Percentiles rank a stretch among this genome's conserved stretches.
These are phyloP conservation scores for Fusarium udum DNA, from an alignment of 2,329 filamentous ascomycete genomes.

Conservation along the genomic window DNA sequence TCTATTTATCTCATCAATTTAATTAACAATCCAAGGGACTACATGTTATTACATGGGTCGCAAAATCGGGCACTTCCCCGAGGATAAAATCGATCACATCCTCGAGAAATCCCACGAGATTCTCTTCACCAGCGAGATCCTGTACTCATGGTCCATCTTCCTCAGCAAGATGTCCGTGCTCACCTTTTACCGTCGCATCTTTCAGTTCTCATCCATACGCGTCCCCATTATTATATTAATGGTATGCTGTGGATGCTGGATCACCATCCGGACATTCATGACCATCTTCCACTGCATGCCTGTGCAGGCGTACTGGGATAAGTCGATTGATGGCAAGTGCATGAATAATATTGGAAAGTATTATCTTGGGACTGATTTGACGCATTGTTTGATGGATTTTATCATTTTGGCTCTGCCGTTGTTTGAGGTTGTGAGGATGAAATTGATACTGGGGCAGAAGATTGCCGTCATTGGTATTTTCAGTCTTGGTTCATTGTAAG, in stretches of 20 bases:
- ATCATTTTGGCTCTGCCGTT: constrained; percentile 24
- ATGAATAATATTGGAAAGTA: constrained; percentile 7
- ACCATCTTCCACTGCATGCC: constrained; percentile 33
- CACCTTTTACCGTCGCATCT: constrained; percentile 45
- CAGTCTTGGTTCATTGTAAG: constrained; percentile 25
- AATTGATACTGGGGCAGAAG: constrained; percentile 20
- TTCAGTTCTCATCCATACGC: constrained; percentile 40
- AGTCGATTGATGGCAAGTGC: constrained; percentile 16
- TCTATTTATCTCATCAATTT: too few relatives aligned
- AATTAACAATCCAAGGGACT: constrained; percentile 18
- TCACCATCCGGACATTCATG: constrained; percentile 38
- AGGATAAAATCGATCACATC: constrained; percentile 17
- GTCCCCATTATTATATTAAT: constrained; percentile 42
- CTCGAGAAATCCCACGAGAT: constrained; percentile 23
- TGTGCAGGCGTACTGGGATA: constrained; percentile 30
- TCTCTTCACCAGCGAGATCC: constrained; percentile 24
- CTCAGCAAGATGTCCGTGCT: constrained; percentile 45
- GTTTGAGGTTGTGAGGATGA: constrained; percentile 18
- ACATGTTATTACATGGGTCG: constrained; percentile 21
- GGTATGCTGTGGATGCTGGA: constrained; percentile 38
- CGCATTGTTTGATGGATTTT: constrained; percentile 29
- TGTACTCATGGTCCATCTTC: constrained; percentile 43
- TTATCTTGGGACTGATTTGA: constrained; percentile 26
- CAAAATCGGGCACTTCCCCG: constrained; percentile 9
- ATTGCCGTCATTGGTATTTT: constrained; percentile 27